A percentile compares a stretch with the other conserved stretches of the same genome.
These are phyloP conservation scores for Gentiana straminea DNA, from an alignment of 257 asterid genomes.

Conservation along the genomic window DNA sequence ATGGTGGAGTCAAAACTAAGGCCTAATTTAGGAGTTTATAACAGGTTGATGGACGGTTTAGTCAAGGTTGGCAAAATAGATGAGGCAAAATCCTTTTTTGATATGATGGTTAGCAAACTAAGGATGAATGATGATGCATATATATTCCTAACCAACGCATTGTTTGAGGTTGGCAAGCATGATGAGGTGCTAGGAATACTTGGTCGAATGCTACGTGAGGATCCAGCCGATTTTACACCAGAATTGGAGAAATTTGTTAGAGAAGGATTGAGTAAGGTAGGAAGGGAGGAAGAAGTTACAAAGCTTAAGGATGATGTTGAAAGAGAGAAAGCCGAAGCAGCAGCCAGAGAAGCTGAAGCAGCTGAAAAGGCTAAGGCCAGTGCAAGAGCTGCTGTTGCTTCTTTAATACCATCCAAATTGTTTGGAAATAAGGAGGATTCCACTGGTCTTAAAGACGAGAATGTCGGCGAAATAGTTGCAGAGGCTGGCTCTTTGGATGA, in stretches of 20 bases:
- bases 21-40: constrained; percentile 70
- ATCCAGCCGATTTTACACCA: constrained; percentile 62
- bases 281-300: constrained; percentile 65
- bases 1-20: constrained; percentile 84
- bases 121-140: constrained; percentile 78
- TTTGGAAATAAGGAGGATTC: constrained; percentile 36
- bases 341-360: constrained; percentile 67
- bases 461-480: constrained; percentile 14
- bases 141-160: constrained; percentile 56
- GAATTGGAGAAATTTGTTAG: constrained; percentile 67
- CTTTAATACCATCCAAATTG: constrained; percentile 58
- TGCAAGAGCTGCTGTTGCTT: constrained; percentile 54
- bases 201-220: constrained; percentile 70
- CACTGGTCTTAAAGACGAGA: constrained; percentile 14
- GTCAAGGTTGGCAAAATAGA: constrained; percentile 74
- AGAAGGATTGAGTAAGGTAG: constrained; percentile 56
- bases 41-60: constrained; percentile 59
- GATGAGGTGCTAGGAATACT: constrained; percentile 64
- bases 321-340: constrained; percentile 63
- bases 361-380: constrained; percentile 70
- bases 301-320: constrained; percentile 55
- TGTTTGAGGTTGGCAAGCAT: constrained; percentile 55
- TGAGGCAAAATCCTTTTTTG: constrained; percentile 74
- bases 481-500: constrained; percentile 11
- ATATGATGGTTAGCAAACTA: constrained; percentile 72